Percentiles rank a stretch among this genome's conserved stretches.
phyloP scores from a whole-genome alignment of 2,329 filamentous ascomycete genomes.

The Leptographium wingfieldii region DNA sequence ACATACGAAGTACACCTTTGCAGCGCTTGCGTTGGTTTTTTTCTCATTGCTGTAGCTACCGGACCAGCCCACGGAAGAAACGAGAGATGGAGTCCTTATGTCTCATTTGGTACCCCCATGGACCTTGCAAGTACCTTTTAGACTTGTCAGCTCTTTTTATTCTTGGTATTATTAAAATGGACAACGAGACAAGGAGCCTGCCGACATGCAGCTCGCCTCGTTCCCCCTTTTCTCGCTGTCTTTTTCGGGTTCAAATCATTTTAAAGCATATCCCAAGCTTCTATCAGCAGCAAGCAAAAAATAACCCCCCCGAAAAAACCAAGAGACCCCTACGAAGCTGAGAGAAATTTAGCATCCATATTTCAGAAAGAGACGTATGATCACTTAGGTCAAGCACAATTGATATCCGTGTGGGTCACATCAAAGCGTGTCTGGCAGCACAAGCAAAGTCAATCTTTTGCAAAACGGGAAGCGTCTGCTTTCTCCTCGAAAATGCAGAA shows the following conservation, averaged over 20 bases:
- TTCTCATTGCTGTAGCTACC: not conserved
- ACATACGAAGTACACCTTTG: not conserved
- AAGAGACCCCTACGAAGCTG: not conserved
- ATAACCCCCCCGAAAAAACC: not conserved
- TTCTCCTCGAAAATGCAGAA: not conserved
- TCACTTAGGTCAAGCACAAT: not conserved
- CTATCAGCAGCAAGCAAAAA: not conserved
- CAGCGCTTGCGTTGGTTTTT: not conserved
- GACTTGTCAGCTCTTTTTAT: not conserved
- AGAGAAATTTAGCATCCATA: not conserved
- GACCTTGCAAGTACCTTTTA: not conserved
- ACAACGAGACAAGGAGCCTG: not conserved
- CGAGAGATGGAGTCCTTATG: slow-evolving; percentile 1
- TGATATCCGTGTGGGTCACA: not conserved
- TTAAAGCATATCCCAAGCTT: not conserved
- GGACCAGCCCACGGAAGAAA: not conserved
- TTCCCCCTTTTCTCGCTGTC: not conserved
- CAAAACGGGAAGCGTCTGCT: not conserved
- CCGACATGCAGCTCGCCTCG: not conserved
- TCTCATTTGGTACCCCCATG: not conserved
- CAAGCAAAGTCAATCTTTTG: not conserved
- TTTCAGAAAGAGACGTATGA: not conserved
- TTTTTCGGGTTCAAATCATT: not conserved
- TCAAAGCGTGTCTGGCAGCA: not conserved
- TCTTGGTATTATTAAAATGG: not conserved